These are phyloP conservation scores for Camillea tinctor DNA, from an alignment of 2,329 filamentous ascomycete species.

Conservation along the genomic window DNA sequence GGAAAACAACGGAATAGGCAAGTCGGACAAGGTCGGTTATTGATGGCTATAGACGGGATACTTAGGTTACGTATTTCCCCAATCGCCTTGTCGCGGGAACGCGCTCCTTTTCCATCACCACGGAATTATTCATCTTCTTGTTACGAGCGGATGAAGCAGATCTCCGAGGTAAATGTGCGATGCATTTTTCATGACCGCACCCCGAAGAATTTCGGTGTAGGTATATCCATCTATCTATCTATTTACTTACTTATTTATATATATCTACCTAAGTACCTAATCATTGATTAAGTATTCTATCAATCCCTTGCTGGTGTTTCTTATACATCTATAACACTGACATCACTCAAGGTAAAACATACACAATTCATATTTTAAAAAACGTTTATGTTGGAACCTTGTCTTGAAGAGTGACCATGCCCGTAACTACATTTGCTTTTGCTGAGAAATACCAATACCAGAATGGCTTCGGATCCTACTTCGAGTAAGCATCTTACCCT, in stretches of 20 bases:
- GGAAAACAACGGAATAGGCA: no score
- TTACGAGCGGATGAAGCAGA: background rate
- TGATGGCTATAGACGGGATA: background rate
- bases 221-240: no score
- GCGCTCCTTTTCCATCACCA: background rate
- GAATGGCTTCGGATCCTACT: slow-evolving; percentile 67
- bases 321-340: background rate
- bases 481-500: slow-evolving; percentile 54
- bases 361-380: background rate
- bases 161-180: background rate
- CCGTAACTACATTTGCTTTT: slow-evolving; percentile 36
- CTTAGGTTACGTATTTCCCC: background rate
- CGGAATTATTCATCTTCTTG: background rate
- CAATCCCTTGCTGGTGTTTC: background rate
- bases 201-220: background rate
- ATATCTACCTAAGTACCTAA: no score
- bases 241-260: no score
- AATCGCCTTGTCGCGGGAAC: background rate
- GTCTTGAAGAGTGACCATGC: slow-evolving; percentile 26
- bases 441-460: slow-evolving; percentile 58
- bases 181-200: background rate
- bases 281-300: no score
- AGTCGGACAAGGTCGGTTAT: no score
- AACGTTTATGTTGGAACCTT: background rate
- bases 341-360: background rate